These are phyloP conservation scores for Passiflora organensis DNA, from an alignment of 345 rosid species.

Conservation along the genomic window DNA sequence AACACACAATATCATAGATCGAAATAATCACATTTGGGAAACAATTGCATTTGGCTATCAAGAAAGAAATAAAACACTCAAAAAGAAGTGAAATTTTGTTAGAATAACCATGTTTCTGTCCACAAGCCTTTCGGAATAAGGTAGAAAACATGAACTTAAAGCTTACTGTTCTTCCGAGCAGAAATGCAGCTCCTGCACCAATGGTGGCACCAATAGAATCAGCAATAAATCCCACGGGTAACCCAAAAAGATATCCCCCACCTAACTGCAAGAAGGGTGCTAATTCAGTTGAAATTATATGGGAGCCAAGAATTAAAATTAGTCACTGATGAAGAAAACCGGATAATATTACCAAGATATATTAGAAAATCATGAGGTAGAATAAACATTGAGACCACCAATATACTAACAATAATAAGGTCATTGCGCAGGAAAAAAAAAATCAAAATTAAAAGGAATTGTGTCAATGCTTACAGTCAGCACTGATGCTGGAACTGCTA, in stretches of 20 bases:
- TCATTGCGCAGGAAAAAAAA: not conserved
- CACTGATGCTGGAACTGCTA: constrained; percentile 99
- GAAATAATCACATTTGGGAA: not conserved
- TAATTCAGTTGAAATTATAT: constrained; percentile 6
- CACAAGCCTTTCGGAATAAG: no score
- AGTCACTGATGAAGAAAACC: not conserved
- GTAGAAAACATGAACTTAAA: not conserved
- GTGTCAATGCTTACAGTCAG: constrained; percentile 63
- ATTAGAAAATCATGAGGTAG: not conserved
- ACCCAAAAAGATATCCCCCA: constrained; percentile 96
- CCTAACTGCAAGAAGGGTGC: constrained; percentile 64
- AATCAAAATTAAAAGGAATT: constrained; percentile 3
- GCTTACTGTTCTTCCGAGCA: constrained; percentile 81
- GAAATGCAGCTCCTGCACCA: constrained; percentile 94
- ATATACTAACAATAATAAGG: not conserved
- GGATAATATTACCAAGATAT: not conserved
- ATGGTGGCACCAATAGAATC: constrained; percentile 92
- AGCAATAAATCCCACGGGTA: constrained; percentile 84
- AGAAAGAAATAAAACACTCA: not conserved
- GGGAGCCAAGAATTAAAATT: not conserved
- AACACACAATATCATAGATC: not conserved
- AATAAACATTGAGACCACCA: not conserved
- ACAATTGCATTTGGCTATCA: not conserved
- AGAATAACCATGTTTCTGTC: no score
- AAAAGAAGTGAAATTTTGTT: constrained; percentile 1